Conservation (phyloP, 345 rosid species). For the Eucalyptus curtisii region DNA sequence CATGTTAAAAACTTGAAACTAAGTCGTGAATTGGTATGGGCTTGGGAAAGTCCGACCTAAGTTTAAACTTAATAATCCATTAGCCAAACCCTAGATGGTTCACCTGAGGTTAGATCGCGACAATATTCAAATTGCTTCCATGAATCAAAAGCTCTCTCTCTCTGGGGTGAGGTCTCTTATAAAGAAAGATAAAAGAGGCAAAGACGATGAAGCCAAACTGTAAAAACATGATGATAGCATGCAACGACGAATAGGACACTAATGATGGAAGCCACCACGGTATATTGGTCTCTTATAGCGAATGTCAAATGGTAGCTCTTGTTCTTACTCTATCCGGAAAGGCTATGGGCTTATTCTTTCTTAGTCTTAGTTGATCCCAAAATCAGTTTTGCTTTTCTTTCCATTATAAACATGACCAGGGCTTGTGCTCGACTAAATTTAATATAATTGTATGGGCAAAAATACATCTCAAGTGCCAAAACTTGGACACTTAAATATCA, state of each 20-base stretch:
- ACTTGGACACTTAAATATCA: too few species aligned
- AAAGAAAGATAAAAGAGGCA: background rate
- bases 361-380: background rate
- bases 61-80: too few species aligned
- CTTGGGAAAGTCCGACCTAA: fast-evolving
- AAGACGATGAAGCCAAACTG: background rate
- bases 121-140: too few species aligned
- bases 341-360: background rate
- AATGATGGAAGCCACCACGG: background rate
- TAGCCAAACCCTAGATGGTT: fast-evolving
- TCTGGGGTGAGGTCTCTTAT: background rate
- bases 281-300: background rate
- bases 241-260: background rate
- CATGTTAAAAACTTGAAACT: too few species aligned
- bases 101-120: too few species aligned
- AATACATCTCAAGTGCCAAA: too few species aligned
- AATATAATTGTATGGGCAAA: too few species aligned
- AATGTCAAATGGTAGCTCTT: background rate
- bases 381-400: background rate
- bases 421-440: too few species aligned
- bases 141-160: background rate
- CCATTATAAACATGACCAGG: too few species aligned
- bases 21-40: too few species aligned
- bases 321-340: background rate
- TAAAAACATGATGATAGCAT: background rate